A percentile compares a stretch with the other conserved stretches of the same genome.
These are phyloP conservation scores for Kandelia obovata DNA, from an alignment of 345 rosid genomes.

Conservation along the genomic window DNA sequence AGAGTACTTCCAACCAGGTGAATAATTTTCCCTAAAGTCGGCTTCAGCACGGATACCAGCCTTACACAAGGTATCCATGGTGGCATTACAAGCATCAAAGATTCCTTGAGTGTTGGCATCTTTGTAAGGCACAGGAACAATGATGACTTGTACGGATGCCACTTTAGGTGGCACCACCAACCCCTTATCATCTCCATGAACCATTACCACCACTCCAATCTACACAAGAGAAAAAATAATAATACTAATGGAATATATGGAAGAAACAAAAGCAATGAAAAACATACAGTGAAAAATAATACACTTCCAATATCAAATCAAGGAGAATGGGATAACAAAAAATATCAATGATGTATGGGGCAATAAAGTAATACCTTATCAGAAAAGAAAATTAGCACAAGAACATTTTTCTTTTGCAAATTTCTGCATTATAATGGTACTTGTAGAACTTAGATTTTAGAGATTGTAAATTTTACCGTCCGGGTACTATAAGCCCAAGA, in stretches of 20 bases:
- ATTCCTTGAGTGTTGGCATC: constrained; percentile 87
- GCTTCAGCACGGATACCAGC: constrained; percentile 79
- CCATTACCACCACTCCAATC: constrained; percentile 99
- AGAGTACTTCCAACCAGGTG: constrained; percentile 99
- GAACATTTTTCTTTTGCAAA: background rate
- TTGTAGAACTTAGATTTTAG: constrained; percentile 1
- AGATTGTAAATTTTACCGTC: constrained; percentile 39
- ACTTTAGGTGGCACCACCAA: constrained; percentile 90
- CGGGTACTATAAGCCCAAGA: constrained; percentile 99
- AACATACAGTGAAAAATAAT: background rate
- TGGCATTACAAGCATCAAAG: constrained; percentile 73
- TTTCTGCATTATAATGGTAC: background rate
- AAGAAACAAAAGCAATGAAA: background rate
- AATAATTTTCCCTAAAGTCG: constrained; percentile 83
- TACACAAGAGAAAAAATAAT: constrained; percentile 15
- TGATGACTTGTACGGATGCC: constrained; percentile 79
- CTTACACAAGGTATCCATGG: constrained; percentile 53
- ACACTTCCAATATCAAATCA: background rate
- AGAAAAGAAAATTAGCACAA: background rate
- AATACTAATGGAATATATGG: background rate
- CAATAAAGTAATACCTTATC: background rate
- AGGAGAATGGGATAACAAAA: background rate
- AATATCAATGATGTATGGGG: background rate
- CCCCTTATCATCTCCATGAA: constrained; percentile 91
- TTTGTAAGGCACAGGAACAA: constrained; percentile 89